Percentiles rank a stretch among this genome's conserved stretches.
Conservation (phyloP, 75 land plant genomes). For the Chamaecyparis obtusa region DNA sequence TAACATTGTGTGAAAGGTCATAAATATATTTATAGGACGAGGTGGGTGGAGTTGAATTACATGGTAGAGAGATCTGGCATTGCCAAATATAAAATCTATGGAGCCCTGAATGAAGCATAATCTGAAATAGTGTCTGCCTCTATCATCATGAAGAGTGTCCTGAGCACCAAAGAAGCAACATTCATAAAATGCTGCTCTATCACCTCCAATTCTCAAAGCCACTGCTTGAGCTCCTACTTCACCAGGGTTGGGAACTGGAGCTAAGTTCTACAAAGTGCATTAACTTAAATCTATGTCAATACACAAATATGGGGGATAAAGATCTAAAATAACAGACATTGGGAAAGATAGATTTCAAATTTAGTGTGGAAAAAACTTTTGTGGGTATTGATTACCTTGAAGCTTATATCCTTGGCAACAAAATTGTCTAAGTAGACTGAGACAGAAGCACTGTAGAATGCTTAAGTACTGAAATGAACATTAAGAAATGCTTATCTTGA, state of each 20-base stretch:
- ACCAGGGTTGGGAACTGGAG: conserved; percentile 77
- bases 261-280: conserved; percentile 54
- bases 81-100: conserved; percentile 90
- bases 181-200: conserved; percentile 76
- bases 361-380: not conserved
- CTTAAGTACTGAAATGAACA: too few relatives aligned
- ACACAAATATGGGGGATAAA: not conserved
- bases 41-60: conserved; percentile 15
- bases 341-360: too few relatives aligned
- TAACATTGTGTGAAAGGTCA: not conserved
- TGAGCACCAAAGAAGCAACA: conserved; percentile 86
- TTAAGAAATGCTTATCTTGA: too few relatives aligned
- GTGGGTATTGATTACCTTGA: conserved; percentile 40
- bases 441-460: conserved; percentile 70
- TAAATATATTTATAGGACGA: conserved; percentile 1
- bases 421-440: conserved; percentile 65
- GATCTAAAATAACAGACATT: not conserved
- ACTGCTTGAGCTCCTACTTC: conserved; percentile 83
- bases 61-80: conserved; percentile 77
- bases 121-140: conserved; percentile 74
- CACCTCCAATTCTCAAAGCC: conserved; percentile 69
- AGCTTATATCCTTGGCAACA: conserved; percentile 84
- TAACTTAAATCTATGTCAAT: not conserved
- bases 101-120: conserved; percentile 87
- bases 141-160: conserved; percentile 84